Conservation (phyloP, 2,329 filamentous ascomycete species). For the Colletotrichum caudatum region DNA sequence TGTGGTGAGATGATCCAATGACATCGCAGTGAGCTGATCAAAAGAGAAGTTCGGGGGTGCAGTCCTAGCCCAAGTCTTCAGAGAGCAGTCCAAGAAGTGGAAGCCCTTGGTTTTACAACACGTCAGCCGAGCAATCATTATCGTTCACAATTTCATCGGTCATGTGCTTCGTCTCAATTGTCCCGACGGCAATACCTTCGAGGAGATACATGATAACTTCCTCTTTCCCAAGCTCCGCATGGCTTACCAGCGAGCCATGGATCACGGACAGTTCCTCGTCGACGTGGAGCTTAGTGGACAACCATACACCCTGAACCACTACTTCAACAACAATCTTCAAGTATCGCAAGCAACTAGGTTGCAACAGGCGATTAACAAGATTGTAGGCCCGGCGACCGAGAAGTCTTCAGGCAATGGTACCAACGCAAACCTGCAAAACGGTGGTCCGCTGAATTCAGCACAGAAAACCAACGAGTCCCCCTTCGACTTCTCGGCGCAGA, state of each 20-base stretch:
- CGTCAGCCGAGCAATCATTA: conserved; percentile 61
- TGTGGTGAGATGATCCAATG: not conserved
- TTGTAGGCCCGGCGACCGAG: not conserved
- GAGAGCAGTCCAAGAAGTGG: conserved; percentile 68
- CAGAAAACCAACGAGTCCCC: not conserved
- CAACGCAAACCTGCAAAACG: not conserved
- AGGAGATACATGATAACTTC: conserved; percentile 55
- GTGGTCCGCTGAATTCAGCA: not conserved
- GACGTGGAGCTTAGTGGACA: conserved; percentile 60
- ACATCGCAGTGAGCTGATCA: not conserved
- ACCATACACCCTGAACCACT: conserved; percentile 64
- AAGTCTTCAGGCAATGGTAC: not conserved
- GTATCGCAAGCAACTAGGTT: conserved; percentile 43
- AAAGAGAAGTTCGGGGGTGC: conserved; percentile 51
- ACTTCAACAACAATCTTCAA: conserved; percentile 59
- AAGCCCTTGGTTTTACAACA: conserved; percentile 59
- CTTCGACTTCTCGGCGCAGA: not conserved
- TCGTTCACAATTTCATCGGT: conserved; percentile 66
- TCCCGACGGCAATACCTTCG: conserved; percentile 56
- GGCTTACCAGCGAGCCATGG: conserved; percentile 61
- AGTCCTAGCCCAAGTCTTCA: conserved; percentile 61
- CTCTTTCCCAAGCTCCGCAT: conserved; percentile 60
- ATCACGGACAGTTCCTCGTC: conserved; percentile 64
- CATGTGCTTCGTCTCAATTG: conserved; percentile 58
- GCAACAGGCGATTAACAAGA: not conserved